phyloP scores from a whole-genome alignment of 1,284 basidiomycete genomes.

The Dichomitus squalens region DNA sequence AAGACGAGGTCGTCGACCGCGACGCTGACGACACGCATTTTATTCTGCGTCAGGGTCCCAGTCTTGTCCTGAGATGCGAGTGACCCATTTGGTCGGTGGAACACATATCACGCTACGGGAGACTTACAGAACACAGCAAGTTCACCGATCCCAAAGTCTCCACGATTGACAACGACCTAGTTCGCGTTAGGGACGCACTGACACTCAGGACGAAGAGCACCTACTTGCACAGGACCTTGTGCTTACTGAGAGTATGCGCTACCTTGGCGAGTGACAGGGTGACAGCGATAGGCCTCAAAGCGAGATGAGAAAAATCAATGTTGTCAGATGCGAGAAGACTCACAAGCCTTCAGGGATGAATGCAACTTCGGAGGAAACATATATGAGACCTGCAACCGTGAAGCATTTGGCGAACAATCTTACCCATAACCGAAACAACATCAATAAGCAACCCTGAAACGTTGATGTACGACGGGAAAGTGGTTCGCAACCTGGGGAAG shows the following conservation, averaged over 20 bases:
- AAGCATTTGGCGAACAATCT: not conserved
- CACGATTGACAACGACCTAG: constrained; percentile 32
- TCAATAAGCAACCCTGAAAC: constrained; percentile 58
- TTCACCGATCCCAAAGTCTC: constrained; percentile 54
- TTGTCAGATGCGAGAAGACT: constrained; percentile 1
- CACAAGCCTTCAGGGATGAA: constrained; percentile 55
- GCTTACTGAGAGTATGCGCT: constrained; percentile 53
- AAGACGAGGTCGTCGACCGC: constrained; percentile 46
- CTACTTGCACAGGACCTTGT: constrained; percentile 62
- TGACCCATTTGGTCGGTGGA: not conserved
- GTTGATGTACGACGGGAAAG: constrained; percentile 58
- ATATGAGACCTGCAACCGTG: not conserved
- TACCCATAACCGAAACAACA: constrained; percentile 54
- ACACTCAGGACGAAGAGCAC: not conserved
- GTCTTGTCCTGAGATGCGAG: constrained; percentile 37
- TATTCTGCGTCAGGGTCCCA: constrained; percentile 55
- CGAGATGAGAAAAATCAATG: not conserved
- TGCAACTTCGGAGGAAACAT: constrained; percentile 43
- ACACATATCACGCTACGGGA: too few relatives aligned
- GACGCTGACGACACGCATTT: constrained; percentile 42
- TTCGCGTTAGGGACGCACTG: not conserved
- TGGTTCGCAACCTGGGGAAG: constrained; percentile 33
- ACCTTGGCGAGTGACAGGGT: constrained; percentile 47
- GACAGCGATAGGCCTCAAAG: constrained; percentile 43
- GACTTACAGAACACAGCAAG: constrained; percentile 40